Percentiles rank a stretch among this genome's conserved stretches.
phyloP scores from a whole-genome alignment of 2,329 filamentous ascomycete species.

The Calonectria pauciramosa region DNA sequence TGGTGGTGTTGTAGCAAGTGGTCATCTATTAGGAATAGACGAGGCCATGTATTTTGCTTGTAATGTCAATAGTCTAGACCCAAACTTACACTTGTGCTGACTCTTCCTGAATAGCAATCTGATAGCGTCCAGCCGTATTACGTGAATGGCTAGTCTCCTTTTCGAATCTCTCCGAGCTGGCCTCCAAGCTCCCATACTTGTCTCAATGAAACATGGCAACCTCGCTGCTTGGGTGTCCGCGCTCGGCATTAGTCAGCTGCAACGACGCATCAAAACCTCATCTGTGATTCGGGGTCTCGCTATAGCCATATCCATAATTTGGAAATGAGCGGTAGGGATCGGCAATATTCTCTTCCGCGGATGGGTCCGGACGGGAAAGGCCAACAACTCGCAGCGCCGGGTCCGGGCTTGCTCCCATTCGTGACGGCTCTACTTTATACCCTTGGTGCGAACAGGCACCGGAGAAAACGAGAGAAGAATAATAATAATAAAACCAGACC shows the following conservation, averaged over 20 bases:
- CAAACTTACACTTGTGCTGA: not conserved
- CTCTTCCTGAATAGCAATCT: not conserved
- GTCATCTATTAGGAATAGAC: not conserved
- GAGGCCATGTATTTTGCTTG: not conserved
- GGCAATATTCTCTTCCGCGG: not conserved
- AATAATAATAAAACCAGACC: not conserved
- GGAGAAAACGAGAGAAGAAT: not conserved
- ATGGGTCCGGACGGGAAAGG: too few relatives aligned
- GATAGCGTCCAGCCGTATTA: not conserved
- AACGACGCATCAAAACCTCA: not conserved
- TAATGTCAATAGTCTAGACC: not conserved
- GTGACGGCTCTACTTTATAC: too few relatives aligned
- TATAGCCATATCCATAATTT: not conserved
- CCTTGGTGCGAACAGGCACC: not conserved
- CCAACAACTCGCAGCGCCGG: not conserved
- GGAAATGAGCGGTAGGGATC: not conserved
- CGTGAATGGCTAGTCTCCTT: not conserved
- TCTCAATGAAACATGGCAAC: not conserved
- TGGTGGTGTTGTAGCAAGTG: not conserved
- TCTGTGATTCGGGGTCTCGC: not conserved
- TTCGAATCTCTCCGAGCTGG: not conserved
- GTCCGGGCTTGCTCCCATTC: not conserved
- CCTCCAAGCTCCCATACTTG: not conserved
- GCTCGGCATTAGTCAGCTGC: not conserved
- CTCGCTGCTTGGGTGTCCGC: not conserved